Conservation (phyloP, 2,329 filamentous ascomycete species). For the Trichoderma semiorbis region DNA sequence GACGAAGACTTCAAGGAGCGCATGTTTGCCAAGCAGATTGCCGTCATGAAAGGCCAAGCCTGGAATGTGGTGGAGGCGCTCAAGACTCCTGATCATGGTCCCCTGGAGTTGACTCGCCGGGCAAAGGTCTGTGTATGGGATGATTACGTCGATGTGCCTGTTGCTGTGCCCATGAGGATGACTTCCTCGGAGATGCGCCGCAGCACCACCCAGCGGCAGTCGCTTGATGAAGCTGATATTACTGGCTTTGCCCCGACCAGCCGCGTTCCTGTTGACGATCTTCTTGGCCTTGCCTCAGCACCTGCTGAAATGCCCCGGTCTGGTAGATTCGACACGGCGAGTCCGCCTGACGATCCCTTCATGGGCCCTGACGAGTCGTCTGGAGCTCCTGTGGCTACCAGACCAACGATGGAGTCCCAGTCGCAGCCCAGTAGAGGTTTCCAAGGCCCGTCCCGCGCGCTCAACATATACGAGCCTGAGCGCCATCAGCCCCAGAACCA, state of each 20-base stretch:
- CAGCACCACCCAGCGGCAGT: conserved; percentile 48
- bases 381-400: conserved; percentile 15
- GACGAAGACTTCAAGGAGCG: conserved; percentile 96
- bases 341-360: conserved; percentile 40
- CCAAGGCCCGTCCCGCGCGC: conserved; percentile 40
- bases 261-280: conserved; percentile 52
- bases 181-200: conserved; percentile 82
- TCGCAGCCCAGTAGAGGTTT: conserved; percentile 34
- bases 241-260: conserved; percentile 35
- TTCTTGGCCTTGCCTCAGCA: conserved; percentile 64
- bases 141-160: conserved; percentile 91
- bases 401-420: background rate
- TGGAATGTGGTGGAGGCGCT: conserved; percentile 99
- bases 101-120: conserved; percentile 84
- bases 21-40: conserved; percentile 98
- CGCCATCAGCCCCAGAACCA: conserved; percentile 33
- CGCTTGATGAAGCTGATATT: conserved; percentile 86
- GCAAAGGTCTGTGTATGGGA: conserved; percentile 97
- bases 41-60: conserved; percentile 98
- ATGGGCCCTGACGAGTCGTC: conserved; percentile 38
- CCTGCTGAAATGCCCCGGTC: conserved; percentile 68
- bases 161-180: conserved; percentile 83
- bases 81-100: conserved; percentile 88
- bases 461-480: conserved; percentile 44
- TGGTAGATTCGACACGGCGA: conserved; percentile 67